A percentile compares a stretch with the other conserved stretches of the same genome.
Conservation (phyloP, 1,139 yeast genomes). For the Pichia sp. region DNA sequence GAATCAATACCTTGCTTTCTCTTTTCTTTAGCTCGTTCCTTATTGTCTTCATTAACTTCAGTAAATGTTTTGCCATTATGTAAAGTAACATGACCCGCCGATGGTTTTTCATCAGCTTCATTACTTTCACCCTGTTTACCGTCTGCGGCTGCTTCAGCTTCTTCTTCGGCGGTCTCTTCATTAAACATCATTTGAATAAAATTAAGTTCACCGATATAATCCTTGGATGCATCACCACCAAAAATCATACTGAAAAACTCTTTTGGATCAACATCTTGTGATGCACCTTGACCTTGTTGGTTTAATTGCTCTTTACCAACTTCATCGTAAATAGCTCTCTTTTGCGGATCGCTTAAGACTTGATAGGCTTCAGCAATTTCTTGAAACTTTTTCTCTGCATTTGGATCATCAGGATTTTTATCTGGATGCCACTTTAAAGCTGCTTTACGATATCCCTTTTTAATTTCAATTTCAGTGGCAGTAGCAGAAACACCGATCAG, state of each 20-base stretch:
- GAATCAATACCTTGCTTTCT: conserved; percentile 43
- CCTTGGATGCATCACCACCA: conserved; percentile 88
- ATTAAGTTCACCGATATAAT: conserved; percentile 72
- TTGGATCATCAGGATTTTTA: conserved; percentile 83
- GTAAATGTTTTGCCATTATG: conserved; percentile 14
- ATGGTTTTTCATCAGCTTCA: neutral
- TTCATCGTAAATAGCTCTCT: conserved; percentile 74
- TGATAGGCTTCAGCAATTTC: conserved; percentile 75
- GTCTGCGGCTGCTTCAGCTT: conserved; percentile 13
- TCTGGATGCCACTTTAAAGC: conserved; percentile 93
- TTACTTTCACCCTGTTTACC: conserved; percentile 4
- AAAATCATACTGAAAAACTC: conserved; percentile 83
- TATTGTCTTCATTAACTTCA: conserved; percentile 12
- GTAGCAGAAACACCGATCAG: conserved; percentile 57
- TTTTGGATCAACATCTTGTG: conserved; percentile 68
- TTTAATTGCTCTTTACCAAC: conserved; percentile 65
- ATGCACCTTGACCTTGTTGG: conserved; percentile 44
- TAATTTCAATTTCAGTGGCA: conserved; percentile 80
- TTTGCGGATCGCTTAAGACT: conserved; percentile 67
- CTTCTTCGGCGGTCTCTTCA: conserved; percentile 26
- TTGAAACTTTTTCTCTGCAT: conserved; percentile 53
- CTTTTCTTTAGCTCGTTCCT: conserved; percentile 33
- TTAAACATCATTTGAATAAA: conserved; percentile 54
- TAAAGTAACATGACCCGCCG: conserved; percentile 7
- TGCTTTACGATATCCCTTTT: conserved; percentile 85